phyloP scores from a whole-genome alignment of 2,329 filamentous ascomycete genomes.

The Colletotrichum destructivum region DNA sequence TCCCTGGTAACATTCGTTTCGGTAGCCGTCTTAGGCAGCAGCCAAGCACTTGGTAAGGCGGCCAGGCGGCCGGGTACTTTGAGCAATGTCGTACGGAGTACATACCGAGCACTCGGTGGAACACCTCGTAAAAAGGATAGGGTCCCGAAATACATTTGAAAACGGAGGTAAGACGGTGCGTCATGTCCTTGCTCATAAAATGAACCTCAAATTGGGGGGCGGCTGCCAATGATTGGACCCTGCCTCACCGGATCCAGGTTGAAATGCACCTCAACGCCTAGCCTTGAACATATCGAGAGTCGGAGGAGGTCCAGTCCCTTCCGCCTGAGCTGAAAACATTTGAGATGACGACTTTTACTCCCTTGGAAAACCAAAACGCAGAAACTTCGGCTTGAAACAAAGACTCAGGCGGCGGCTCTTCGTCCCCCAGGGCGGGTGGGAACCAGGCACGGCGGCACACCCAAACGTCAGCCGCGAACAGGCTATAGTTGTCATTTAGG shows the following conservation, averaged over 20 bases:
- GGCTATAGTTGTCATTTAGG: background rate
- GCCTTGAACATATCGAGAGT: background rate
- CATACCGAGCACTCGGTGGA: background rate
- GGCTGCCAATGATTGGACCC: background rate
- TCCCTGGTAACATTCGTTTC: background rate
- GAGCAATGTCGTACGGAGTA: background rate
- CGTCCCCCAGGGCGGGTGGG: accelerated
- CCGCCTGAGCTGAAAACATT: background rate
- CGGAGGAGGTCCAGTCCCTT: background rate
- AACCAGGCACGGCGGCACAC: no score
- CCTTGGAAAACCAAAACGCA: no score
- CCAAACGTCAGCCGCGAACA: background rate
- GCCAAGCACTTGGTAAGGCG: background rate
- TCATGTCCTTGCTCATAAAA: background rate
- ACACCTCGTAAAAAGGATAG: background rate
- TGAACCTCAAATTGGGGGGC: constrained; percentile 5
- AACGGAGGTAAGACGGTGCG: no score
- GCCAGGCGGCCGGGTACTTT: background rate
- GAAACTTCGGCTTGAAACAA: no score
- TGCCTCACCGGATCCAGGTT: constrained; percentile 19
- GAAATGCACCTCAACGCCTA: constrained; percentile 12
- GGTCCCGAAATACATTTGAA: background rate
- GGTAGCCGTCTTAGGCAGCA: background rate
- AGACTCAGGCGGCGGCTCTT: background rate
- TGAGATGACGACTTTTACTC: background rate